Percentiles rank a stretch among this genome's conserved stretches.
Evolutionary conservation across 164 flowering plant species (phyloP).

Genomic region (Chloranthus sessilifolius): DNA sequence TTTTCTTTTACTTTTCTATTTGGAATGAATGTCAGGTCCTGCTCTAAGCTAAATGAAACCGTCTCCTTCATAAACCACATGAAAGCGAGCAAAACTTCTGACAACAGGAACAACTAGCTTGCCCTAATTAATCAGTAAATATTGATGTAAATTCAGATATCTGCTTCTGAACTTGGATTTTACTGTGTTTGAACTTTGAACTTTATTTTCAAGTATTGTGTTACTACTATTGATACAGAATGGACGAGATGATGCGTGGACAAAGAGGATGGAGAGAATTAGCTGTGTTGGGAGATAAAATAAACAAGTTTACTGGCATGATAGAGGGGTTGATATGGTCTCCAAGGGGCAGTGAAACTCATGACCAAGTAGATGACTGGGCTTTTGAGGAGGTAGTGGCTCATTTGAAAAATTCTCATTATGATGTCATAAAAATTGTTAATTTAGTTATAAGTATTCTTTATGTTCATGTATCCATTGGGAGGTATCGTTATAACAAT

Average conservation of each 20-base stretch:
- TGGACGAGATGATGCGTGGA: constrained; percentile 99
- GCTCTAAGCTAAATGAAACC: too few relatives aligned
- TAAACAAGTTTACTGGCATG: constrained; percentile 95
- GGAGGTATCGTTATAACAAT: too few relatives aligned
- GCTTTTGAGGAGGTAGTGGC: constrained; percentile 82
- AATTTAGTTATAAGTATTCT: too few relatives aligned
- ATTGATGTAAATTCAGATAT: too few relatives aligned
- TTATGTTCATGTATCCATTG: too few relatives aligned
- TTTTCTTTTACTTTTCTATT: background rate
- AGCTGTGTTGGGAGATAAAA: constrained; percentile 85
- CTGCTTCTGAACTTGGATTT: too few relatives aligned
- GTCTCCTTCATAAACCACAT: too few relatives aligned
- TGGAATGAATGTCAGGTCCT: too few relatives aligned
- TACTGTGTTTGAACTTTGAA: background rate
- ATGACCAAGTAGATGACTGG: constrained; percentile 75
- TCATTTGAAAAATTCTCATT: background rate
- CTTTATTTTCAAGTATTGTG: background rate
- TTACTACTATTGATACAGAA: constrained; percentile 41
- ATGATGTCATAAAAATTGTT: too few relatives aligned
- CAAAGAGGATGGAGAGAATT: constrained; percentile 99
- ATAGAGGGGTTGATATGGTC: constrained; percentile 97
- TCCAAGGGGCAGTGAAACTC: constrained; percentile 63
- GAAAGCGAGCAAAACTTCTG: too few relatives aligned
- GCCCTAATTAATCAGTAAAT: too few relatives aligned
- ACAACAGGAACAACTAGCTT: too few relatives aligned